A percentile compares a stretch with the other conserved stretches of the same genome.
Conservation (phyloP, 139 green algal species). For the Zygnema cylindricum region DNA sequence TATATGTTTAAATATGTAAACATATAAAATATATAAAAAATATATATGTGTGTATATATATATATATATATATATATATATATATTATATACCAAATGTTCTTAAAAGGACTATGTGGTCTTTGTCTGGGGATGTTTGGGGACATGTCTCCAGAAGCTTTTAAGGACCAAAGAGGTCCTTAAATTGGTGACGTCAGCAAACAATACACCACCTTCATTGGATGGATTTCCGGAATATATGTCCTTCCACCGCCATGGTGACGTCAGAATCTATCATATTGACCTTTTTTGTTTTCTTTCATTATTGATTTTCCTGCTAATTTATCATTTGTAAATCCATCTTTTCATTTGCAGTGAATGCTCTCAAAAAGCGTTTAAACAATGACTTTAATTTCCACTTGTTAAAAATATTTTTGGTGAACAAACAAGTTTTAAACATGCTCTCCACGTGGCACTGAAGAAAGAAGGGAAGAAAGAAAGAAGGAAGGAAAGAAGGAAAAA, state of each 20-base stretch:
- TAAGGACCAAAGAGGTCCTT: not conserved
- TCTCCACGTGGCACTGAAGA: no score
- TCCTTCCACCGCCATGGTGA: not conserved
- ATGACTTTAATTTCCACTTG: no score
- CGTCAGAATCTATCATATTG: no score
- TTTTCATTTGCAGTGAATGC: not conserved
- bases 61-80: slow-evolving; percentile 4
- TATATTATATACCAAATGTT: not conserved
- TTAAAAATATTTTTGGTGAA: no score
- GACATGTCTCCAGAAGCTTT: not conserved
- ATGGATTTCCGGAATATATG: not conserved
- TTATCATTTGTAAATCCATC: not conserved
- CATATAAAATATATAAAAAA: no score
- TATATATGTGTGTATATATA: no score
- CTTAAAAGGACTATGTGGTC: no score
- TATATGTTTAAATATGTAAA: no score
- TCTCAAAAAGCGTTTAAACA: not conserved
- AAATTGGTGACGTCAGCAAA: not conserved
- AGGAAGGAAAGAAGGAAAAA: no score
- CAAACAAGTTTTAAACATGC: no score
- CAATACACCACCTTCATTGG: not conserved
- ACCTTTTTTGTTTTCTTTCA: not conserved
- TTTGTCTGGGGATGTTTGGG: not conserved
- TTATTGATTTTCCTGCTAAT: not conserved
- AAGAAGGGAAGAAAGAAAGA: no score